Conservation (phyloP, 179 eudicot genomes). For the Amaranthus tricolor region DNA sequence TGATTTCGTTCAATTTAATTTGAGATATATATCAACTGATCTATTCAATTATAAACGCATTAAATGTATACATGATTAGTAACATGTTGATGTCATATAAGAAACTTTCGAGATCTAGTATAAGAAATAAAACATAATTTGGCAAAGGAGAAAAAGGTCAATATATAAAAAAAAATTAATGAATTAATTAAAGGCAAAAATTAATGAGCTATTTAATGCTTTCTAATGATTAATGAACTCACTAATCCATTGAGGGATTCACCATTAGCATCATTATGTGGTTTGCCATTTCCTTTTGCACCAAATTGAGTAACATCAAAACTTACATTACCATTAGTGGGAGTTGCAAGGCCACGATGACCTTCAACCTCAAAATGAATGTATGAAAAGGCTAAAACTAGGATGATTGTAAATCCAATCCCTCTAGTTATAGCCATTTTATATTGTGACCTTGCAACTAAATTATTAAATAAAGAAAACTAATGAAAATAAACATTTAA, state of each 20-base stretch:
- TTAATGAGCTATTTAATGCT: no score
- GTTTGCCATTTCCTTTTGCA: constrained; percentile 26
- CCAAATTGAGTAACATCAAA: constrained; percentile 22
- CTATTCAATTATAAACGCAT: no score
- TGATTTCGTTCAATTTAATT: no score
- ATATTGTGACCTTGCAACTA: constrained; percentile 10
- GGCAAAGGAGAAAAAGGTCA: no score
- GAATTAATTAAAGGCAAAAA: neutral
- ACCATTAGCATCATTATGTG: neutral
- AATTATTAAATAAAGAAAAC: neutral
- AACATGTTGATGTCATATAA: no score
- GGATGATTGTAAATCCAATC: neutral
- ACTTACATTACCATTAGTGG: neutral
- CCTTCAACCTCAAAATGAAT: neutral
- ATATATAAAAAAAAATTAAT: no score
- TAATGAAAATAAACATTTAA: neutral
- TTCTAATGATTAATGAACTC: neutral
- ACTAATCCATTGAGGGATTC: constrained; percentile 24
- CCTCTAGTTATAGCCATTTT: neutral
- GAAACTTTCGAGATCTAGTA: no score
- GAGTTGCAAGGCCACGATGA: constrained; percentile 21
- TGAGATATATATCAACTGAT: no score
- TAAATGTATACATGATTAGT: no score
- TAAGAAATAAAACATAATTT: no score
- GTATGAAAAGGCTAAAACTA: constrained; percentile 2